Evolutionary conservation across 208 protist species (phyloP), one percentile per base, ranked within the genome.

Genomic region (Zelonia costaricensis): DNA sequence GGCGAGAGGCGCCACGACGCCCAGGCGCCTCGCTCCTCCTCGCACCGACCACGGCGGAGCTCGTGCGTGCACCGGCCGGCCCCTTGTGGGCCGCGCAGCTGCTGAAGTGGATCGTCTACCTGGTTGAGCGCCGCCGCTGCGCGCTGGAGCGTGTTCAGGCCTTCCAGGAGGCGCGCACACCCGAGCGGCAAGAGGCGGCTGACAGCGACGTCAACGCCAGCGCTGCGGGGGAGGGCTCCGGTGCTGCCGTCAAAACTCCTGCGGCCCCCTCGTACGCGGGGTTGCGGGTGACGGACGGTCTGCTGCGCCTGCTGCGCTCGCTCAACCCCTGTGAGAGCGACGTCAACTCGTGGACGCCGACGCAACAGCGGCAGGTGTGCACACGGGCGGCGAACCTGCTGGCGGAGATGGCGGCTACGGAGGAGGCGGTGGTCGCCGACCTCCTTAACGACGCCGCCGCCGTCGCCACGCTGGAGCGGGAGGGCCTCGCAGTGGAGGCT

Each of bases 381-480:
- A 64, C 65, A 4, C 48, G 43, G 23, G 39, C 59, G 0, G 35
- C 65, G 5, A 78, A 78, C 30, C 22, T 52, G 4, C 27, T 78
- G 28, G 64, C 71, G 42, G 58, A 59, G 56, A 16, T 74, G 65
- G 48, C 61, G 15, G 8, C 30, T 4, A 22, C 56, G 1, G 72
- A 78, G 44, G 59, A 62, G 23, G 38, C 0, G 15, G 49, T 66
- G n/a, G 38, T 74, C 42, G 72, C 64, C 0, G 55, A 52, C 28
- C 12, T 78, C 15, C 40, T 78, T n/a, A 66, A 69, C 42, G 53
- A 69, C 10, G 64, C 64, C 3, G 58, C 64, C 18, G 71, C 56
- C 0, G 62, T 49, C 1, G 63, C 62, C 57, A 62, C 70, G 4
- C 27, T 73, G 59, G 66, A 73, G 38, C 58, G 39, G 0, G 58